Conservation (phyloP, 2,329 filamentous ascomycete genomes). For the Stachybotrys chlorohalonatus region DNA sequence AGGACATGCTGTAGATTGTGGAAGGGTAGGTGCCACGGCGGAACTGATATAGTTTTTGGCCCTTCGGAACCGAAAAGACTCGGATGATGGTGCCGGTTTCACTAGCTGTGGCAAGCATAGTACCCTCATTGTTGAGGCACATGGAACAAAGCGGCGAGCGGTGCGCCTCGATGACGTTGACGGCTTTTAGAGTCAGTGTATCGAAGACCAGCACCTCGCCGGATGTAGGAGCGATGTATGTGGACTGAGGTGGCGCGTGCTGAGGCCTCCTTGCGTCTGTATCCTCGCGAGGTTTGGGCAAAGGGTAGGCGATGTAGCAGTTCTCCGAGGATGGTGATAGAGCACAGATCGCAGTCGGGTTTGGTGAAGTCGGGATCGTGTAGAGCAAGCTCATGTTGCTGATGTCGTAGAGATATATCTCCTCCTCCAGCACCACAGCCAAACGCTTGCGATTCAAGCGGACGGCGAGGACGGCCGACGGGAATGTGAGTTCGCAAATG, state of each 20-base stretch:
- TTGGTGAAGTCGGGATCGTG: conserved; percentile 89
- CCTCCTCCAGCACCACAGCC: conserved; percentile 86
- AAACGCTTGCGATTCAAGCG: conserved; percentile 90
- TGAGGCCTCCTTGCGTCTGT: conserved; percentile 52
- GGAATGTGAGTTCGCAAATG: conserved; percentile 97
- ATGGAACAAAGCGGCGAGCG: conserved; percentile 85
- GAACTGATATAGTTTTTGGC: conserved; percentile 93
- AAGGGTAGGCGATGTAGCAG: conserved; percentile 89
- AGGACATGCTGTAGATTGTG: conserved; percentile 97
- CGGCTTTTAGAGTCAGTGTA: conserved; percentile 76
- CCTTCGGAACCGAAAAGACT: conserved; percentile 85
- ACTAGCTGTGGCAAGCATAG: conserved; percentile 83
- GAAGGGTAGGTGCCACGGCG: conserved; percentile 90
- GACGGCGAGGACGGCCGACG: conserved; percentile 89
- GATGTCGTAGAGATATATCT: conserved; percentile 98
- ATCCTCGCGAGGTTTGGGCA: conserved; percentile 64
- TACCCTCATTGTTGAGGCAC: conserved; percentile 86
- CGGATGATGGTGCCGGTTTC: conserved; percentile 97
- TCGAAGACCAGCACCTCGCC: conserved; percentile 94
- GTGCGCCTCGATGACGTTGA: conserved; percentile 94
- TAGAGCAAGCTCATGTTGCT: conserved; percentile 94
- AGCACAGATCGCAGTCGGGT: conserved; percentile 83
- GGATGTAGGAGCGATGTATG: conserved; percentile 73
- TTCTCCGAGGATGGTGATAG: conserved; percentile 91
- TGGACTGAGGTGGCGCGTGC: conserved; percentile 74